These are phyloP conservation scores for Heteromeles arbutifolia DNA, from an alignment of 306 rosid genomes.

Conservation along the genomic window DNA sequence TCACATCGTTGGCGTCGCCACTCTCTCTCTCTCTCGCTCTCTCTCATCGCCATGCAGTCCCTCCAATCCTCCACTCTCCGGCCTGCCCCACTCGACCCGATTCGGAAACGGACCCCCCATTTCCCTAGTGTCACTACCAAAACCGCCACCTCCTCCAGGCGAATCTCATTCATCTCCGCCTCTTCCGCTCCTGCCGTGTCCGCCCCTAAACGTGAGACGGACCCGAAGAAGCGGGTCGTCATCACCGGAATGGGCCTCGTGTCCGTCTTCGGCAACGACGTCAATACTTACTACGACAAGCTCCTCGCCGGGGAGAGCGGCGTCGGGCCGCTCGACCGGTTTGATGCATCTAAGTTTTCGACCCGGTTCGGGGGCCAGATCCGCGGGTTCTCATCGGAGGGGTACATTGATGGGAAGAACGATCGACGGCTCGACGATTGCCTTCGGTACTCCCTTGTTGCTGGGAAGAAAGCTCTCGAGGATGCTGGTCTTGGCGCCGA, in stretches of 20 bases:
- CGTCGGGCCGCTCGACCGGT: constrained; percentile 61
- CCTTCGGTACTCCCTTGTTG: constrained; percentile 85
- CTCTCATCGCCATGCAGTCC: constrained; percentile 46
- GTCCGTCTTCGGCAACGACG: constrained; percentile 82
- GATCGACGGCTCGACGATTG: constrained; percentile 87
- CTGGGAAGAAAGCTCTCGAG: constrained; percentile 88
- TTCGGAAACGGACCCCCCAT: constrained; percentile 21
- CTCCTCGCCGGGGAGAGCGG: constrained; percentile 90
- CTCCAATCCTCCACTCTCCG: constrained; percentile 48
- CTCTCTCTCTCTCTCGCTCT: neutral
- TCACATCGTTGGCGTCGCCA: constrained; percentile 30
- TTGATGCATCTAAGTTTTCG: constrained; percentile 90
- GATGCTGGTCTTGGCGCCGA: constrained; percentile 67
- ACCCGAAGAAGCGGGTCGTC: constrained; percentile 93
- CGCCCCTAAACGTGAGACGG: constrained; percentile 74
- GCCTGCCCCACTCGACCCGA: constrained; percentile 45
- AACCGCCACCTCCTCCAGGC: neutral
- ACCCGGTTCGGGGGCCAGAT: constrained; percentile 95
- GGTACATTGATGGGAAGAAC: constrained; percentile 90
- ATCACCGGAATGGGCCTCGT: constrained; percentile 87
- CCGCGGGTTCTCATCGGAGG: constrained; percentile 70
- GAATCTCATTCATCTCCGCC: constrained; percentile 46
- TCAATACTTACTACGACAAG: constrained; percentile 69
- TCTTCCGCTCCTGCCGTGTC: constrained; percentile 34
- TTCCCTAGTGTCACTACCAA: constrained; percentile 12